A percentile compares a stretch with the other conserved stretches of the same genome.
These are phyloP conservation scores for Lentinula sp. DNA, from an alignment of 768 basidiomycete genomes.

Conservation along the genomic window DNA sequence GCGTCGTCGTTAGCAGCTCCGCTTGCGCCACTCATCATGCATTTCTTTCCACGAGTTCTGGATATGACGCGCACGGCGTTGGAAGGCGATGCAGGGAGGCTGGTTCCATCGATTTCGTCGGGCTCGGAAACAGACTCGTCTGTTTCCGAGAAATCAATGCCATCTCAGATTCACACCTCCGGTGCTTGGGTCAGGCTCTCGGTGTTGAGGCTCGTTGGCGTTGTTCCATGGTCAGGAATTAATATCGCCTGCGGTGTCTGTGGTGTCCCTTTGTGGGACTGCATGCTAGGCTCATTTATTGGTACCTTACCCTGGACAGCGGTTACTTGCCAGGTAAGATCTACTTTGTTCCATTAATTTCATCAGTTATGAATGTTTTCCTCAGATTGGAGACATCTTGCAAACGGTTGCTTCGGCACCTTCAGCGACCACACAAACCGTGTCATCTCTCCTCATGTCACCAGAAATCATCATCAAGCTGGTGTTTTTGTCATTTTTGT, in stretches of 20 bases:
- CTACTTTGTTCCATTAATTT: slow-evolving; percentile 6
- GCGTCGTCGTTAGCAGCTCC: slow-evolving; percentile 80
- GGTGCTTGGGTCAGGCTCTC: slow-evolving; percentile 81
- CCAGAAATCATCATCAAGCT: slow-evolving; percentile 83
- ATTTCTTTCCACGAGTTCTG: slow-evolving; percentile 78
- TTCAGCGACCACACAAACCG: slow-evolving; percentile 64
- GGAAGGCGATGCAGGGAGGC: slow-evolving; percentile 36
- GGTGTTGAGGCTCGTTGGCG: slow-evolving; percentile 82
- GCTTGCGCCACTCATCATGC: slow-evolving; percentile 76
- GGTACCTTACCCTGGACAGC: slow-evolving; percentile 87
- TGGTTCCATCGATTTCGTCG: not conserved
- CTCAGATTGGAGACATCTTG: slow-evolving; percentile 79
- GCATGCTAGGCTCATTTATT: slow-evolving; percentile 77
- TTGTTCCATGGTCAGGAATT: slow-evolving; percentile 96
- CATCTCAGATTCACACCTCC: slow-evolving; percentile 25
- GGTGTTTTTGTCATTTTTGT: slow-evolving; percentile 73
- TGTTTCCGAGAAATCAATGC: slow-evolving; percentile 9
- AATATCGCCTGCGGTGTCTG: slow-evolving; percentile 95
- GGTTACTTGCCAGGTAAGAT: slow-evolving; percentile 78
- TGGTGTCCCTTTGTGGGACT: slow-evolving; percentile 70
- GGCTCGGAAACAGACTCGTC: not conserved
- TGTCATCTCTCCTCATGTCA: slow-evolving; percentile 81
- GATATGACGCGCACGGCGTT: slow-evolving; percentile 80
- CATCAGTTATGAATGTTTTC: not conserved
- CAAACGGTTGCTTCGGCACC: slow-evolving; percentile 76